These are phyloP conservation scores for Onygenales sp. DNA, from an alignment of 2,329 filamentous ascomycete species.

Conservation along the genomic window DNA sequence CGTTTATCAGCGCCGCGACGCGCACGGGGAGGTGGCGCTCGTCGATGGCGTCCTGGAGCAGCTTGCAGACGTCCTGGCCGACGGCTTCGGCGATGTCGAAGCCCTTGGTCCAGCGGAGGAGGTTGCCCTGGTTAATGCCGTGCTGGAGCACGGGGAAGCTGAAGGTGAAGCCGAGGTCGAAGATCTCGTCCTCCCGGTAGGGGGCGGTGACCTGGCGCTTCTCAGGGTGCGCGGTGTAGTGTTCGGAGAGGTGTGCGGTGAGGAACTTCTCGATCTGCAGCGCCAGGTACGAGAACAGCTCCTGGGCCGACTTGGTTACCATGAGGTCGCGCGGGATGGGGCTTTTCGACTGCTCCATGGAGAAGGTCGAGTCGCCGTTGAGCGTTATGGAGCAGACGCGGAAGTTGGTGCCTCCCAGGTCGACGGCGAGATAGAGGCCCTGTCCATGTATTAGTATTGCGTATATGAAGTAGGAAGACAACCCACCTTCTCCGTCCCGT, in stretches of 20 bases:
- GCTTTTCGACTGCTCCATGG: slow-evolving; percentile 84
- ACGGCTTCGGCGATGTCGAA: slow-evolving; percentile 94
- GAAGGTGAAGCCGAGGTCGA: slow-evolving; percentile 97
- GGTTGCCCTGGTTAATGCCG: slow-evolving; percentile 86
- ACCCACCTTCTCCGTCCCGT: slow-evolving; percentile 89
- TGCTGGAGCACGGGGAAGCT: slow-evolving; percentile 92
- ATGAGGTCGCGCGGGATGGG: slow-evolving; percentile 84
- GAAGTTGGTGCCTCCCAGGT: slow-evolving; percentile 97
- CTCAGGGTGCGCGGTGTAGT: slow-evolving; percentile 62
- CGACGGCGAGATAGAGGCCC: slow-evolving; percentile 93
- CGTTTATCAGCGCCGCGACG: slow-evolving; percentile 93
- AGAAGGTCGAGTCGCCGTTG: slow-evolving; percentile 91
- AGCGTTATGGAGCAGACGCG: slow-evolving; percentile 91
- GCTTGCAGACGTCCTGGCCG: slow-evolving; percentile 85
- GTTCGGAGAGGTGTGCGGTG: slow-evolving; percentile 75
- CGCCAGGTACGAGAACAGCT: slow-evolving; percentile 87
- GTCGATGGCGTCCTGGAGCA: slow-evolving; percentile 86
- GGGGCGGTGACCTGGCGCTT: slow-evolving; percentile 53
- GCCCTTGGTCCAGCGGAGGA: slow-evolving; percentile 97
- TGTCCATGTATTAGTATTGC: slow-evolving; percentile 25
- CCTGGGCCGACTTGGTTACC: slow-evolving; percentile 73
- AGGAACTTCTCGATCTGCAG: slow-evolving; percentile 88
- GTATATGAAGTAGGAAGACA: background rate
- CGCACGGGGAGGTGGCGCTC: slow-evolving; percentile 75
- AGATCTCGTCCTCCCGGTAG: slow-evolving; percentile 64